phyloP scores from a whole-genome alignment of 306 rosid genomes.

The Cucurbita pepo region DNA sequence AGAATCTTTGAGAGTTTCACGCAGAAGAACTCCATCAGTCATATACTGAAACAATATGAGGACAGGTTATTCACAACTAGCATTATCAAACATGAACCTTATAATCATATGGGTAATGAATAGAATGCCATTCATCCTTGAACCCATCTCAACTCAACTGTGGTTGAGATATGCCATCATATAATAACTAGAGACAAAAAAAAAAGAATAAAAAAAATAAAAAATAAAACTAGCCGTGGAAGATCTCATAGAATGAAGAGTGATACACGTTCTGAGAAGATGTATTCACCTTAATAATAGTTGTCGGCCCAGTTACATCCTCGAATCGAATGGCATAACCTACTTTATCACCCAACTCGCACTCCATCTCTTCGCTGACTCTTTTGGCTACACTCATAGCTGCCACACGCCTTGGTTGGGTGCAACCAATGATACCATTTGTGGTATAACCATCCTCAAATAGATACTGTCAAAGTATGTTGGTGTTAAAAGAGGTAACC shows the following conservation, averaged over 20 bases:
- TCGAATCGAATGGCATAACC: constrained; percentile 98
- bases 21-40: constrained; percentile 97
- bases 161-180: neutral
- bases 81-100: neutral
- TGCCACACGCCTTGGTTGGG: constrained; percentile 99
- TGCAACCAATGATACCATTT: constrained; percentile 76
- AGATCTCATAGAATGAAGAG: neutral
- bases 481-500: neutral
- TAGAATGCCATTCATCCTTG: neutral
- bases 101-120: neutral
- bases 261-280: neutral
- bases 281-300: constrained; percentile 60
- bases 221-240: neutral
- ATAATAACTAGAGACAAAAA: neutral
- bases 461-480: constrained; percentile 53
- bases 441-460: constrained; percentile 80
- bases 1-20: constrained; percentile 93
- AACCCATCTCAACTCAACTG: neutral
- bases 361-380: constrained; percentile 98
- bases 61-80: neutral
- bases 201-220: neutral
- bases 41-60: constrained; percentile 41
- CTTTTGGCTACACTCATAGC: constrained; percentile 99
- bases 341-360: constrained; percentile 78
- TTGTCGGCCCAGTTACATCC: constrained; percentile 87